These are phyloP conservation scores for Cladosporium sphaerospermum DNA, from an alignment of 2,329 filamentous ascomycete species.

Conservation along the genomic window DNA sequence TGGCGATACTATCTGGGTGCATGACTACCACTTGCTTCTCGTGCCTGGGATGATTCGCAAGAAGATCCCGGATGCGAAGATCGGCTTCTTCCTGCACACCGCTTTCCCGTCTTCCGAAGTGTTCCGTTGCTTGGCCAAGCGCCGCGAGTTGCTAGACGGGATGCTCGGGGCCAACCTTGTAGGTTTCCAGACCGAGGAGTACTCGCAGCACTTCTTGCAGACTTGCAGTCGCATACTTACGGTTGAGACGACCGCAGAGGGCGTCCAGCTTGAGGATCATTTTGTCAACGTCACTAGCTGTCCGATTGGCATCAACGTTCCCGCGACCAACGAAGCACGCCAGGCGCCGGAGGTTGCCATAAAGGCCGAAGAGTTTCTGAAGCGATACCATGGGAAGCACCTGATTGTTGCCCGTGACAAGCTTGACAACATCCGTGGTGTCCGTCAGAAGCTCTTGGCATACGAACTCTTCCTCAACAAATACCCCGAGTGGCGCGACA, in stretches of 20 bases:
- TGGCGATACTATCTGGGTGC: constrained; percentile 88
- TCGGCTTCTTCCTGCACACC: constrained; percentile 92
- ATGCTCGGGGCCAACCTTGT: constrained; percentile 90
- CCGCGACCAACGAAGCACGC: constrained; percentile 53
- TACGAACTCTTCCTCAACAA: constrained; percentile 93
- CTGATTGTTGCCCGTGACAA: constrained; percentile 92
- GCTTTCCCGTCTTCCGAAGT: constrained; percentile 95
- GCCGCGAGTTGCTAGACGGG: constrained; percentile 80
- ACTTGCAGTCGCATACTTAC: constrained; percentile 86
- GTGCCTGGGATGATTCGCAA: constrained; percentile 86
- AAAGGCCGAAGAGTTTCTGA: constrained; percentile 74
- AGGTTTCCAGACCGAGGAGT: constrained; percentile 90
- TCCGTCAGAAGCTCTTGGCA: constrained; percentile 85
- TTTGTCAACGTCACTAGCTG: constrained; percentile 84
- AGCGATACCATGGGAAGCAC: constrained; percentile 80
- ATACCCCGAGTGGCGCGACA: constrained; percentile 82
- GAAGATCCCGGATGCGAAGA: constrained; percentile 85
- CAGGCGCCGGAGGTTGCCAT: constrained; percentile 64
- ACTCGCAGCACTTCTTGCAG: constrained; percentile 88
- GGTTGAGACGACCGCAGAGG: constrained; percentile 84
- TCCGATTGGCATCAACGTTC: constrained; percentile 86
- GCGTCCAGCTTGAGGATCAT: constrained; percentile 83
- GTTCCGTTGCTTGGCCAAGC: constrained; percentile 82
- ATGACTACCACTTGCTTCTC: constrained; percentile 89
- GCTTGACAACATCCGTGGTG: constrained; percentile 84